Conservation (phyloP, 495 filamentous ascomycete genomes). For the Entonaema liquescens region DNA sequence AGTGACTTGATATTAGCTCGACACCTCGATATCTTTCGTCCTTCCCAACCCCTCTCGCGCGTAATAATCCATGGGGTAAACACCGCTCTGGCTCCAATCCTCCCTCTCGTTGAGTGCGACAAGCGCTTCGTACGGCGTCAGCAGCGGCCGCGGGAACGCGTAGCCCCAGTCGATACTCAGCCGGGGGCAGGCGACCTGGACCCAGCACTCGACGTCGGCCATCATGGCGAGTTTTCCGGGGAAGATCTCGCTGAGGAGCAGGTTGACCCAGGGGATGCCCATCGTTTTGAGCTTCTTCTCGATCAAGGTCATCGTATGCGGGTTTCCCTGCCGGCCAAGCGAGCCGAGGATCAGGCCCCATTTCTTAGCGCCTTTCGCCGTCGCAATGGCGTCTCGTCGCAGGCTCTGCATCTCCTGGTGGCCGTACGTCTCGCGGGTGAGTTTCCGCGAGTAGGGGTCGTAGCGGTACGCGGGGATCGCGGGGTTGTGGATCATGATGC, state of each 20-base stretch:
- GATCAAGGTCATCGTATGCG: conserved; percentile 87
- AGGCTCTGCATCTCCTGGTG: conserved; percentile 89
- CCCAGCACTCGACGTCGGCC: conserved; percentile 94
- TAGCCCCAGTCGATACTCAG: conserved; percentile 99
- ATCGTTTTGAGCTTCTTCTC: conserved; percentile 73
- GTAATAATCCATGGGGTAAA: conserved; percentile 99
- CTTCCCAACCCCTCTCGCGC: conserved; percentile 89
- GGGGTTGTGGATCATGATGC: conserved; percentile 98
- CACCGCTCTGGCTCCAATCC: conserved; percentile 73
- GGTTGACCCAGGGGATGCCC: conserved; percentile 79
- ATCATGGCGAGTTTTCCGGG: conserved; percentile 93
- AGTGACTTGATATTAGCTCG: conserved; percentile 20
- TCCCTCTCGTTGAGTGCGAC: conserved; percentile 81
- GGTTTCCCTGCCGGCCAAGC: conserved; percentile 93
- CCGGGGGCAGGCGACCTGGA: conserved; percentile 94
- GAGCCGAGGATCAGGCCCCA: conserved; percentile 96
- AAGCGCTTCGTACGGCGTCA: conserved; percentile 95
- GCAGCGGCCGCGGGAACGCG: conserved; percentile 84
- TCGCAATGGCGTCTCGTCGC: conserved; percentile 76
- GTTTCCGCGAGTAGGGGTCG: conserved; percentile 91
- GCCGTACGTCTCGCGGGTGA: conserved; percentile 88
- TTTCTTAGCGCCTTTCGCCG: conserved; percentile 77
- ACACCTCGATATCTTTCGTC: conserved; percentile 58
- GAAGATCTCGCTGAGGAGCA: conserved; percentile 93
- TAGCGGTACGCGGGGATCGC: conserved; percentile 90